Evolutionary conservation across 192 early-diverging fungal genomes (phyloP).

Genomic region (Linnemannia elongata): DNA sequence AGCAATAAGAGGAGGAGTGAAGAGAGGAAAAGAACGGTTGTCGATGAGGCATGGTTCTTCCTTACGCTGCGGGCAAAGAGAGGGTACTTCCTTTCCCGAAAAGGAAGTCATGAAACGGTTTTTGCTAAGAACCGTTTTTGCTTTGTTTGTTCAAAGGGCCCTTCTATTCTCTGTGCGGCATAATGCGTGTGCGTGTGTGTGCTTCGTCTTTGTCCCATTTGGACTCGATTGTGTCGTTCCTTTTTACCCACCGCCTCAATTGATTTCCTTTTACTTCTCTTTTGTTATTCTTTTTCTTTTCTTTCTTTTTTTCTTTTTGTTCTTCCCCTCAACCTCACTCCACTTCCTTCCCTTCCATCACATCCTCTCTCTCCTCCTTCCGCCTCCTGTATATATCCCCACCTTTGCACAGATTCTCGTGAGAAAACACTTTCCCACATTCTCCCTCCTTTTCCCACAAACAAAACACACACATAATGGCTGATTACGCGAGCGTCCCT

Average conservation of each 20-base stretch:
- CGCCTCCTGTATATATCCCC: neutral
- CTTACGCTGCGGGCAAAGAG: neutral
- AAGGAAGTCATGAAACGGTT: slow-evolving; percentile 29
- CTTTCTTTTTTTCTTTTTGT: slow-evolving; percentile 12
- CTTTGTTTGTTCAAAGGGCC: neutral
- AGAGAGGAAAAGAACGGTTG: neutral
- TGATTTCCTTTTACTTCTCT: neutral
- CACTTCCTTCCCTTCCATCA: neutral
- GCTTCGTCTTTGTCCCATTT: neutral
- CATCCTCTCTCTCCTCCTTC: neutral
- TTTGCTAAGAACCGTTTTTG: neutral
- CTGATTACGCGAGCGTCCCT: slow-evolving; percentile 44
- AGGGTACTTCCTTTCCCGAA: slow-evolving; percentile 29
- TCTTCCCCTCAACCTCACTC: neutral
- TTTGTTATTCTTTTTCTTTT: slow-evolving; percentile 3
- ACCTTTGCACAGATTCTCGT: neutral
- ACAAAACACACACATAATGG: slow-evolving; percentile 15
- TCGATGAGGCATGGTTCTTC: neutral
- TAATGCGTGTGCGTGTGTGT: neutral
- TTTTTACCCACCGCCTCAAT: neutral
- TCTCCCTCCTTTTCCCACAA: neutral
- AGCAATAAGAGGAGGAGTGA: neutral
- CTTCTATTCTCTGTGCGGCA: neutral
- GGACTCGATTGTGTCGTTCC: neutral
- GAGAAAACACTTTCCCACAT: slow-evolving; percentile 1